These are phyloP conservation scores for Leptographium galeiforme DNA, from an alignment of 2,329 filamentous ascomycete genomes.

Conservation along the genomic window DNA sequence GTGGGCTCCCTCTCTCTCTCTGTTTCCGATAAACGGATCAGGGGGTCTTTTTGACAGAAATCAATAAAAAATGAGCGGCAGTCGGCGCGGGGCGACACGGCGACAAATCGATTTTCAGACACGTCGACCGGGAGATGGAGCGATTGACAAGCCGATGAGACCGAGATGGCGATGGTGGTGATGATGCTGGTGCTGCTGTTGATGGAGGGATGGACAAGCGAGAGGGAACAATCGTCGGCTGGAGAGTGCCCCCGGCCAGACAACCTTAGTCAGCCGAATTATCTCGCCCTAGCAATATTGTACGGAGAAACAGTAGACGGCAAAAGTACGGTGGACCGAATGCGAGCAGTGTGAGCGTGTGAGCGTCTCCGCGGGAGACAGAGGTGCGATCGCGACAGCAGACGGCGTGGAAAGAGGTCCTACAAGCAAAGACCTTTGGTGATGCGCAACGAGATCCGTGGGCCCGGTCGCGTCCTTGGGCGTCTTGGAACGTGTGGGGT, in stretches of 20 bases:
- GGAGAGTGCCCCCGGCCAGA: not conserved
- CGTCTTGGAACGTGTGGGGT: slow-evolving; percentile 2
- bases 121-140: not conserved
- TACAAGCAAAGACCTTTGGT: not conserved
- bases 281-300: too few relatives aligned
- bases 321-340: not conserved
- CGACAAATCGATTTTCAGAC: not conserved
- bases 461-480: slow-evolving; percentile 1
- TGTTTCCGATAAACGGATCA: not conserved
- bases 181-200: not conserved
- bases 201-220: slow-evolving; percentile 1
- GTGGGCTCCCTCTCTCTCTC: not conserved
- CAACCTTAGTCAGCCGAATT: not conserved
- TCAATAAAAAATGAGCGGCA: not conserved
- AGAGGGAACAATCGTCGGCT: not conserved
- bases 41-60: too few relatives aligned
- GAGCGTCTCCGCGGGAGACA: not conserved
- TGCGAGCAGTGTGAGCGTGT: too few relatives aligned
- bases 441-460: slow-evolving; percentile 1
- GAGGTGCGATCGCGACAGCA: not conserved
- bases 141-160: not conserved
- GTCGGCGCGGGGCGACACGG: not conserved
- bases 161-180: not conserved
- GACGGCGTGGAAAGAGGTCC: not conserved
- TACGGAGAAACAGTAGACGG: too few relatives aligned